A percentile compares a stretch with the other conserved stretches of the same genome.
Conservation (phyloP, 2,329 filamentous ascomycete species). For the Pestalotiopsis sp. region DNA sequence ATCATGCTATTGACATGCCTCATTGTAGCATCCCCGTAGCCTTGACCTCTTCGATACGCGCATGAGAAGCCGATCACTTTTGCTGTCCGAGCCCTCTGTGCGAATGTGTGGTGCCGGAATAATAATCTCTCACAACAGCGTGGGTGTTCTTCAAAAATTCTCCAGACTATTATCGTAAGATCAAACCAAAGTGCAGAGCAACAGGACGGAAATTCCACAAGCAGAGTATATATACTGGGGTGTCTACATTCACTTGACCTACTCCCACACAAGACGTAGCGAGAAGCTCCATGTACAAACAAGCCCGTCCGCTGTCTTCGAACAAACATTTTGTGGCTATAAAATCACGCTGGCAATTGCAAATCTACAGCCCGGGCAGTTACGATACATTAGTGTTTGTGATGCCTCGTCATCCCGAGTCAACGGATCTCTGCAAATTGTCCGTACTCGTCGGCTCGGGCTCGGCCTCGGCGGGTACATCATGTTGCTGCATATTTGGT, state of each 20-base stretch:
- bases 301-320: background rate
- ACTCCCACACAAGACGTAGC: background rate
- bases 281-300: background rate
- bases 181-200: too few relatives aligned
- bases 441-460: background rate
- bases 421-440: background rate
- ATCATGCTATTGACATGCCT: too few relatives aligned
- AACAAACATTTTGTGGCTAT: background rate
- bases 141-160: too few relatives aligned
- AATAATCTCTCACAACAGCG: too few relatives aligned
- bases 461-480: background rate
- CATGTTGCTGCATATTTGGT: background rate
- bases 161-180: too few relatives aligned
- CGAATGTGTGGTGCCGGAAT: too few relatives aligned
- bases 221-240: background rate
- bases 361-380: background rate
- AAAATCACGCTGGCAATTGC: background rate
- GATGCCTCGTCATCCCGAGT: background rate
- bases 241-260: background rate
- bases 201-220: too few relatives aligned
- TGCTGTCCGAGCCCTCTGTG: too few relatives aligned
- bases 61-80: too few relatives aligned
- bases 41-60: too few relatives aligned
- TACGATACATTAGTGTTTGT: background rate
- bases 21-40: too few relatives aligned